Base-by-base conservation (phyloP, 2,329 filamentous ascomycete genomes). In the Fusarium hainanense region DNA sequence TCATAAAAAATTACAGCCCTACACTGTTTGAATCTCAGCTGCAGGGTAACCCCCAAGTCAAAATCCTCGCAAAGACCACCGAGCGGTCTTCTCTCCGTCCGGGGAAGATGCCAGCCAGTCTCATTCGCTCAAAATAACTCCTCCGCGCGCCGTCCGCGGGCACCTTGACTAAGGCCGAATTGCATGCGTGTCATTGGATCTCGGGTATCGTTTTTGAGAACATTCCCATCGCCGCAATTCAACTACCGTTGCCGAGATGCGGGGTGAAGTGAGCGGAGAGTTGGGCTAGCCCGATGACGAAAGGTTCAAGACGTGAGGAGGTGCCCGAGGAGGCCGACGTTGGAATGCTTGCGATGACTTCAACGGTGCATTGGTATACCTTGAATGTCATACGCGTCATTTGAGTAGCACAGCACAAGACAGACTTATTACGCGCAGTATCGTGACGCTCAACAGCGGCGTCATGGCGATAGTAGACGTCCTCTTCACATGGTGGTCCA, bases 401-500 rank as follows among this genome's bases (percentile, higher is more conserved):
- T 32, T 34, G 21, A 18, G 20, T 6, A 7, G 7, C 28, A 30
- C 6, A 30, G 28, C 12, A 18, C 25, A 27, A 20, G 16, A 34
- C 20, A 10, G n/a, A 28, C 12, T 21, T 6, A n/a, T 14, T 18
- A 7, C 6, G 10, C 37, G 2, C 28, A 42, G 23, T 20, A 23
- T 20, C n/a, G 18, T 10, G 28, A 40, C 23, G 13, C n/a, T 21
- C 11, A 5, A 20, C 11, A 42, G 3, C 21, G 28, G 21, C 60
- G 27, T 27, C 47, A 79, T 80, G 79, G 75, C 76, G 0, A 30
- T 81, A 23, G 34, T 77, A 6, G 72, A 76, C 37, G 44, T 70
- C 41, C 47, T 77, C 27, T 58, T 83, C 23, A 84, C 85, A 5
- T 83, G 84, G n/a, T 87, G 82, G 82, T 77, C 81, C 3, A 73